These are phyloP conservation scores for Simplicillium aogashimaense DNA, from an alignment of 2,329 filamentous ascomycete species.

Conservation along the genomic window DNA sequence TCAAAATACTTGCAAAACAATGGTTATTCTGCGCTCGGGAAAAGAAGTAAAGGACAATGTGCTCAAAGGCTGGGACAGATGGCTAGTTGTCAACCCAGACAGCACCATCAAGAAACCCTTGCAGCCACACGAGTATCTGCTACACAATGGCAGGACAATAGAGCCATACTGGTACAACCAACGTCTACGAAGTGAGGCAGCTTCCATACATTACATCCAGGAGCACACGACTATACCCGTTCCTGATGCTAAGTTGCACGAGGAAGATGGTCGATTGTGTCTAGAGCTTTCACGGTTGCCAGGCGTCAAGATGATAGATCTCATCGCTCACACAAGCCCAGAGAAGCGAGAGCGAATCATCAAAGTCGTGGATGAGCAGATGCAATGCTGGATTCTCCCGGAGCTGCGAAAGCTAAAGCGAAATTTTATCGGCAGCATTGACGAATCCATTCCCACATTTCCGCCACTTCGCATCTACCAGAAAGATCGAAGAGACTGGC, in stretches of 20 bases:
- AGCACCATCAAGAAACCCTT: background rate
- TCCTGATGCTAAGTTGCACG: background rate
- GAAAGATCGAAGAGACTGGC: constrained; percentile 1
- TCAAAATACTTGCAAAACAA: no score
- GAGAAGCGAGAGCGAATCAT: background rate
- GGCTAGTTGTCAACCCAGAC: background rate
- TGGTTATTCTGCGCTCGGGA: no score
- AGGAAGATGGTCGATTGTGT: background rate
- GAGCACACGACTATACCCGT: constrained; percentile 1
- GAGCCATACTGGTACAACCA: constrained; percentile 1
- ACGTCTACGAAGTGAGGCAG: background rate
- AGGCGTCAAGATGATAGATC: background rate
- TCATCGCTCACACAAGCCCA: background rate
- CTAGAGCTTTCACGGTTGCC: no score
- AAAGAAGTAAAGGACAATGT: constrained; percentile 24
- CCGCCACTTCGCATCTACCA: background rate
- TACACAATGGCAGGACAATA: background rate
- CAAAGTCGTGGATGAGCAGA: background rate
- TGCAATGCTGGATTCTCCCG: background rate
- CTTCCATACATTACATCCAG: background rate
- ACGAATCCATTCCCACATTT: background rate
- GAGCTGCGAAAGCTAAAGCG: background rate
- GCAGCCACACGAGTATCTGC: background rate
- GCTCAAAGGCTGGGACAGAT: constrained; percentile 36
- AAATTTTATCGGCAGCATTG: constrained; percentile 1